Conservation (phyloP, 345 rosid genomes). For the Pugionium dolabratum region DNA sequence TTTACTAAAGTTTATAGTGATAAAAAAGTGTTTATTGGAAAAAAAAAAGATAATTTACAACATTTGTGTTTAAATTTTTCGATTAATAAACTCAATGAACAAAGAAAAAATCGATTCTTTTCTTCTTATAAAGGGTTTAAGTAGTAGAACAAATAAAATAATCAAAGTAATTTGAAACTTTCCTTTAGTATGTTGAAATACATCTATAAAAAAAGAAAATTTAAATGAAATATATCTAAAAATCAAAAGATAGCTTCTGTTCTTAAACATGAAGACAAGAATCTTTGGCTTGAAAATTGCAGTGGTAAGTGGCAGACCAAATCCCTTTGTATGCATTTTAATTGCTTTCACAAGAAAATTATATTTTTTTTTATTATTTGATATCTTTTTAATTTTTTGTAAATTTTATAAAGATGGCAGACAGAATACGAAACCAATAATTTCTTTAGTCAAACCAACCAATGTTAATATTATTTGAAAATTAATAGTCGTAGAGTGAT, state of each 20-base stretch:
- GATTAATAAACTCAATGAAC: no score
- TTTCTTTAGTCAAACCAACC: conserved; percentile 34
- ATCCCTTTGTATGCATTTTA: conserved; percentile 16
- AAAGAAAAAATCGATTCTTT: no score
- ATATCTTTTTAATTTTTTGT: background rate
- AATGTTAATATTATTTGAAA: background rate
- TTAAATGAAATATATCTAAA: background rate
- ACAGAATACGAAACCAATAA: conserved; percentile 25
- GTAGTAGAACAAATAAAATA: no score
- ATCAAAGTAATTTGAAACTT: no score
- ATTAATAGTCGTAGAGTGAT: no score
- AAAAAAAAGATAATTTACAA: no score
- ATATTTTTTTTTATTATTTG: background rate
- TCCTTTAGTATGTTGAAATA: background rate
- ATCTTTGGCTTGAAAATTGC: conserved; percentile 22
- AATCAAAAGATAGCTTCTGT: conserved; percentile 2
- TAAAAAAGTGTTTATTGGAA: background rate
- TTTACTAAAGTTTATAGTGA: no score
- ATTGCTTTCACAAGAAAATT: background rate
- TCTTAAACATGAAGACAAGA: conserved; percentile 37
- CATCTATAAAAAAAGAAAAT: no score
- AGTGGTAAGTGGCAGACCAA: conserved; percentile 38
- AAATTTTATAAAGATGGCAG: conserved; percentile 22
- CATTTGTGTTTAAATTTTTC: no score
- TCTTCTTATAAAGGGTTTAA: no score